Conservation (phyloP, 768 basidiomycete genomes). For the Paxillus rubicundulus region DNA sequence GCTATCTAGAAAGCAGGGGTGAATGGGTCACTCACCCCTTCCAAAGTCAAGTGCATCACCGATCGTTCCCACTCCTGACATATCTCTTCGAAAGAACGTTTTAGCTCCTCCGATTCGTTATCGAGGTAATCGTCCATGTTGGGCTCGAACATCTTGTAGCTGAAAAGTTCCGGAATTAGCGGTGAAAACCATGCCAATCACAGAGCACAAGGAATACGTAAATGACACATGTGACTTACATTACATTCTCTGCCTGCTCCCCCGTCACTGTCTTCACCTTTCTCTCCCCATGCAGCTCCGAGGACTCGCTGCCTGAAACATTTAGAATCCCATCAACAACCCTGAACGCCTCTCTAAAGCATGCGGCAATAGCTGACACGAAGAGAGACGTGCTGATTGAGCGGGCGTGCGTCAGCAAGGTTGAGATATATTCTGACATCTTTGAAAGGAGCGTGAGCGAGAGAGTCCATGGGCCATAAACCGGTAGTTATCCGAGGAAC, state of each 20-base stretch:
- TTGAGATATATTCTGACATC: conserved; percentile 85
- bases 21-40: conserved; percentile 37
- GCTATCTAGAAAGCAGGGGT: neutral
- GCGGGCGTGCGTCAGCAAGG: conserved; percentile 74
- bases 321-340: conserved; percentile 75
- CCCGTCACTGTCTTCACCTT: conserved; percentile 35
- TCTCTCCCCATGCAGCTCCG: conserved; percentile 2
- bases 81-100: conserved; percentile 66
- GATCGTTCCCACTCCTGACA: conserved; percentile 80
- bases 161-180: conserved; percentile 28
- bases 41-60: conserved; percentile 12
- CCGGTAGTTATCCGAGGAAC: too few relatives aligned
- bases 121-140: conserved; percentile 98
- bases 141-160: conserved; percentile 91
- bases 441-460: conserved; percentile 28
- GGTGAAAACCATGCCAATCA: neutral
- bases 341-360: conserved; percentile 84
- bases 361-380: conserved; percentile 84
- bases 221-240: conserved; percentile 48
- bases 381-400: conserved; percentile 69
- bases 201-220: neutral
- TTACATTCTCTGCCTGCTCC: conserved; percentile 73
- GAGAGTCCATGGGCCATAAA: neutral
- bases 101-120: conserved; percentile 85
- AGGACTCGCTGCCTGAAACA: conserved; percentile 37